Conservation (phyloP, 352 stramenopile genomes). For the Phytophthora hibernalis region DNA sequence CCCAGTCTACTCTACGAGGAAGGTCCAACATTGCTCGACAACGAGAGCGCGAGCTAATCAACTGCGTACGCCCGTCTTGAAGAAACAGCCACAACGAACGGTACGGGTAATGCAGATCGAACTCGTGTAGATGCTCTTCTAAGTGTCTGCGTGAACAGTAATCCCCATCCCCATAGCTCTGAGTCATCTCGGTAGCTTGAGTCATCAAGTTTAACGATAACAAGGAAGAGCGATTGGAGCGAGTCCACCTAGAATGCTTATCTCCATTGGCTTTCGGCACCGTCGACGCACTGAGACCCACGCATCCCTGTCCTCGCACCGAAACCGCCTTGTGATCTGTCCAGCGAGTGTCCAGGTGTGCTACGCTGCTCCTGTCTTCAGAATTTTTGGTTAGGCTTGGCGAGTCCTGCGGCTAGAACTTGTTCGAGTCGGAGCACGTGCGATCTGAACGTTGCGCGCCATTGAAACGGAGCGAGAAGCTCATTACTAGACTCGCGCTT, state of each 20-base stretch:
- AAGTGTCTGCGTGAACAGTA: background rate
- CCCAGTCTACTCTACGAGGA: background rate
- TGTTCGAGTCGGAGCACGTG: slow-evolving; percentile 9
- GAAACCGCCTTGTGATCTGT: slow-evolving; percentile 7
- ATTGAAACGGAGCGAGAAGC: slow-evolving; percentile 5
- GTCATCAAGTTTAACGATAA: slow-evolving; percentile 1
- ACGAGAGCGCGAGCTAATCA: background rate
- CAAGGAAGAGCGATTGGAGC: slow-evolving; percentile 12
- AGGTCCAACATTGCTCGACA: background rate
- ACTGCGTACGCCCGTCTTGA: background rate
- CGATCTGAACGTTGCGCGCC: background rate
- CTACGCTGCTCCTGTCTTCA: slow-evolving; percentile 12
- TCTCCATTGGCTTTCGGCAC: slow-evolving; percentile 1
- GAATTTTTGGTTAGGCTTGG: slow-evolving; percentile 23
- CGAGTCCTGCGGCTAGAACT: background rate
- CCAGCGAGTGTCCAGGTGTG: slow-evolving; percentile 10
- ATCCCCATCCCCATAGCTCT: slow-evolving; percentile 3
- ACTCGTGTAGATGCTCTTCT: background rate
- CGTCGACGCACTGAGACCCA: background rate
- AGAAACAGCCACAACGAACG: slow-evolving; percentile 10
- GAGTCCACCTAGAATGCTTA: slow-evolving; percentile 5
- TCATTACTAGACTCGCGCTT: slow-evolving; percentile 19
- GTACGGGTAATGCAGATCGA: background rate
- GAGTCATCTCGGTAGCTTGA: slow-evolving; percentile 12
- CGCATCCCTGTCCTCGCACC: background rate